Evolutionary conservation across 208 protist genomes (phyloP).

Genomic region (Leishmania aethiopica): DNA sequence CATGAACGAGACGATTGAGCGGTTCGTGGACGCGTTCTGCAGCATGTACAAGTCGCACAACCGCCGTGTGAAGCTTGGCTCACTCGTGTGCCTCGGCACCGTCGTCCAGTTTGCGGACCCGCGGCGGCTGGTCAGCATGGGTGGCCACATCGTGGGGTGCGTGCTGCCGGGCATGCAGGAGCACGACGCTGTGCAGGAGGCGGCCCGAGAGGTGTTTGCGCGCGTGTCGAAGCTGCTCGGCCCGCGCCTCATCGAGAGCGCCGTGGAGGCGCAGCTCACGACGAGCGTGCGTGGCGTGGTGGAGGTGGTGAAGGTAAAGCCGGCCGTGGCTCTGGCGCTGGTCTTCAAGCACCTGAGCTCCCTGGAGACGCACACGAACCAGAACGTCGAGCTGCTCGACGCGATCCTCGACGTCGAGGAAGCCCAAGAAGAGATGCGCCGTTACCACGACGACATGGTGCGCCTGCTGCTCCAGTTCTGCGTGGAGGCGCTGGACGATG

Average conservation of each 20-base stretch:
- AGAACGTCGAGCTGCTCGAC: constrained; percentile 80
- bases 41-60: constrained; percentile 65
- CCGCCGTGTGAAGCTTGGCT: constrained; percentile 69
- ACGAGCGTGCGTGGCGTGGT: constrained; percentile 86
- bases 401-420: constrained; percentile 84
- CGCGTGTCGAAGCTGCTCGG: constrained; percentile 76
- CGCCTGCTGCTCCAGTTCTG: constrained; percentile 68
- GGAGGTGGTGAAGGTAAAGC: constrained; percentile 93
- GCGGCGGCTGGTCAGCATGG: constrained; percentile 71
- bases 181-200: constrained; percentile 75
- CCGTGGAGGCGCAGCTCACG: constrained; percentile 83
- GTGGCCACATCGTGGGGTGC: constrained; percentile 86
- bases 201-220: constrained; percentile 81
- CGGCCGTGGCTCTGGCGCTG: constrained; percentile 73
- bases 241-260: constrained; percentile 80
- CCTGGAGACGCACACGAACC: constrained; percentile 46
- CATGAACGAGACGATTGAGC: constrained; percentile 86
- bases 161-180: constrained; percentile 92
- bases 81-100: constrained; percentile 66
- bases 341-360: constrained; percentile 77
- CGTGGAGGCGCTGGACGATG: constrained; percentile 64
- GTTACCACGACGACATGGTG: constrained; percentile 64
- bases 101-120: constrained; percentile 78
- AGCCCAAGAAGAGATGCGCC: constrained; percentile 67
- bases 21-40: constrained; percentile 78